Evolutionary conservation across 371 early-diverging fungal species (phyloP), one percentile per base, ranked within the genome.

Genomic region (Haplosporangium sp.): DNA sequence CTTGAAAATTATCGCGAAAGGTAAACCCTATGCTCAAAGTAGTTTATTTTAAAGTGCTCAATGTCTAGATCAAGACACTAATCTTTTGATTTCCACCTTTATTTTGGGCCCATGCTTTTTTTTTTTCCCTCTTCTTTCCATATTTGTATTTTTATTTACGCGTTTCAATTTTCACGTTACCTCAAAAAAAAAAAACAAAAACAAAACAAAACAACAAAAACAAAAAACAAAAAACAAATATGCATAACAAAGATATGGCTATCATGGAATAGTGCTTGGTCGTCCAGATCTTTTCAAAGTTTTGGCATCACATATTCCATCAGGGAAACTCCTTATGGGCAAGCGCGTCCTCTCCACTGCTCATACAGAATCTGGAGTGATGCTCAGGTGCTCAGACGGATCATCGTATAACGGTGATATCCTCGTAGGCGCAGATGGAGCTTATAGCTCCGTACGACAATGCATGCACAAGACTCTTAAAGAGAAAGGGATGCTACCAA

Each of bases 391-490:
- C 34, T 67, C 69, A 42, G 79, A 78, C 50, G 56, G 55, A 17
- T 66, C 79, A 7, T 42, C 63, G 9, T 78, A 67, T 40, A 63
- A 67, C 5, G 79, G 74, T 19, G 79, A 78, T 53, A 67, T 78
- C 56, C 66, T 73, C n/a, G 79, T 78, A 27, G 79, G 74, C 13
- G 74, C 70, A 59, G 79, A 78, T 42, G 79, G 79, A 17, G 79
- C 79, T 15, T 74, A 78, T 37, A 69, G 70, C 39, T 69, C 79
- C 3, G 38, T 78, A 39, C 65, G 79, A 39, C 74, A 73, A 19
- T 67, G 62, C 44, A 73, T 78, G 70, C 70, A 74, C 70, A 73
- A 73, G 44, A 34, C 57, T 1, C 55, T 78, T 38, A 78, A 74
- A 59, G 74, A 73, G 38, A 67, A 66, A 15, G 70, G 61, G 9